Conservation (phyloP, 83 land plant genomes). For the Thuja plicata region DNA sequence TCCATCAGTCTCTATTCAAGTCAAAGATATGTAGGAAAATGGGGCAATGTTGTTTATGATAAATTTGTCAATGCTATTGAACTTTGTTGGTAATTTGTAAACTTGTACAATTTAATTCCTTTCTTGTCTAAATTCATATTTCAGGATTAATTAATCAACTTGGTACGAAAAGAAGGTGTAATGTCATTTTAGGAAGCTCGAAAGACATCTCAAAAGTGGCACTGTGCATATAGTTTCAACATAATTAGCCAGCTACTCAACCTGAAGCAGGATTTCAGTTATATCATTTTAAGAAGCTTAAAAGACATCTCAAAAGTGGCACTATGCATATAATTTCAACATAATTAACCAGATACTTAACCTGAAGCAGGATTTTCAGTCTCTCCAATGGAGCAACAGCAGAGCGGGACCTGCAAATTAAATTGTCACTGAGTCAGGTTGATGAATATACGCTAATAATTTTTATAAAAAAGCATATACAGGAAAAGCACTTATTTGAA, state of each 20-base stretch:
- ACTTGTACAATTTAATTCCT: too few species aligned
- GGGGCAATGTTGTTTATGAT: neutral
- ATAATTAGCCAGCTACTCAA: conserved; percentile 4
- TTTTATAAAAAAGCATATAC: neutral
- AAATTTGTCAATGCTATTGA: neutral
- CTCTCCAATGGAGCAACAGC: conserved; percentile 89
- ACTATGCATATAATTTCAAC: neutral
- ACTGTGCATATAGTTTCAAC: neutral
- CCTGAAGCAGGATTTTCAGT: conserved; percentile 82
- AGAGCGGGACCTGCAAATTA: conserved; percentile 61
- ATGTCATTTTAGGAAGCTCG: neutral
- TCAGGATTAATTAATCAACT: neutral
- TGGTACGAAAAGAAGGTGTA: neutral
- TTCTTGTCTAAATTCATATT: neutral
- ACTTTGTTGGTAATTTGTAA: neutral
- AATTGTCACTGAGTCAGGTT: neutral
- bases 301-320: neutral
- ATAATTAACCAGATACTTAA: conserved; percentile 6
- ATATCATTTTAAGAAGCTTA: neutral
- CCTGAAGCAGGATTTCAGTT: conserved; percentile 69
- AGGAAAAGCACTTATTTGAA: neutral
- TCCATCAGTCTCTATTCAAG: neutral
- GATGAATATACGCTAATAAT: neutral
- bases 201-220: neutral
- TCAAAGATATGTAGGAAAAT: neutral